Conservation (phyloP, 352 stramenopile genomes). For the Pythium aristosporum region DNA sequence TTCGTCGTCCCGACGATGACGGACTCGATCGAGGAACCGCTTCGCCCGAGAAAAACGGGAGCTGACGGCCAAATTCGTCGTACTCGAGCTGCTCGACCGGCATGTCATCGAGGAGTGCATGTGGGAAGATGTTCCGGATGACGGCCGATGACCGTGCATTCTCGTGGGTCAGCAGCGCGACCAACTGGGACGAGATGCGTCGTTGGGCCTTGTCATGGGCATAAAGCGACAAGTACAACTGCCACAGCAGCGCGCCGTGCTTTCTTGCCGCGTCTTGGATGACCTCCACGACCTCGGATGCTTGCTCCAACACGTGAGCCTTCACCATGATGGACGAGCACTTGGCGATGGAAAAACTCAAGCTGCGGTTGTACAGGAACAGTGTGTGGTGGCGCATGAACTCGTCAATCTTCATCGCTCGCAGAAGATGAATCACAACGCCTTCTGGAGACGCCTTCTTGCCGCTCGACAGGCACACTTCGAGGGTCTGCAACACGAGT, state of each 20-base stretch:
- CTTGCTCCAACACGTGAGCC: slow-evolving; percentile 83
- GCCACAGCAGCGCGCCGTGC: slow-evolving; percentile 79
- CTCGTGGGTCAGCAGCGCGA: slow-evolving; percentile 83
- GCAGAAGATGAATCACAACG: slow-evolving; percentile 68
- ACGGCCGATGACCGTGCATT: slow-evolving; percentile 82
- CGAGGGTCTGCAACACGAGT: slow-evolving; percentile 76
- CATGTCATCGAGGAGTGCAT: slow-evolving; percentile 77
- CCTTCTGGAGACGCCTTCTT: slow-evolving; percentile 84
- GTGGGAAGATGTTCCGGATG: slow-evolving; percentile 82
- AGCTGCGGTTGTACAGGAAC: slow-evolving; percentile 83
- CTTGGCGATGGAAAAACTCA: slow-evolving; percentile 85
- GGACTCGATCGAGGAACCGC: slow-evolving; percentile 29
- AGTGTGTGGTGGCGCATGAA: slow-evolving; percentile 85
- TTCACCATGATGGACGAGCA: slow-evolving; percentile 87
- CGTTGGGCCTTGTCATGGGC: slow-evolving; percentile 83
- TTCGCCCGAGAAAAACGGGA: slow-evolving; percentile 50
- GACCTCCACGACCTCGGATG: slow-evolving; percentile 81
- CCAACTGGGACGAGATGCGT: slow-evolving; percentile 83
- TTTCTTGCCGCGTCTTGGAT: slow-evolving; percentile 88
- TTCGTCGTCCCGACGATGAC: slow-evolving; percentile 40
- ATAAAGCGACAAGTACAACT: slow-evolving; percentile 80
- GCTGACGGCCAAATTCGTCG: slow-evolving; percentile 77
- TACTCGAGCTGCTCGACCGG: slow-evolving; percentile 74
- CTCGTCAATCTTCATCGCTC: slow-evolving; percentile 83
- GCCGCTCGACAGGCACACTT: slow-evolving; percentile 82